Conservation (phyloP, 2,329 filamentous ascomycete genomes). For the Massarina eburnea region DNA sequence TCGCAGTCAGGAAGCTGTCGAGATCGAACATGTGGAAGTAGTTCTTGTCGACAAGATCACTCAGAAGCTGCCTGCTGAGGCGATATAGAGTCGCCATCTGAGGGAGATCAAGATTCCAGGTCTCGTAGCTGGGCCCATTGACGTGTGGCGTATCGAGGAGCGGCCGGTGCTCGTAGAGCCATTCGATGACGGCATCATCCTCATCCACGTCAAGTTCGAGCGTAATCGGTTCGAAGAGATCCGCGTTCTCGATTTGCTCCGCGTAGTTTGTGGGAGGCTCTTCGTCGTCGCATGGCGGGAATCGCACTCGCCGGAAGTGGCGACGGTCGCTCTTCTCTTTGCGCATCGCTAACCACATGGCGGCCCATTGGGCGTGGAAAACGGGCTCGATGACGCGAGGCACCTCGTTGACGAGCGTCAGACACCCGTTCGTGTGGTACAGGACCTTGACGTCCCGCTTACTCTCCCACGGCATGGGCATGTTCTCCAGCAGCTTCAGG, state of each 20-base stretch:
- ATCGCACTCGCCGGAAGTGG: slow-evolving; percentile 98
- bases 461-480: slow-evolving; percentile 99
- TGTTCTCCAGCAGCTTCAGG: slow-evolving; percentile 95
- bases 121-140: slow-evolving; percentile 94
- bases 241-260: slow-evolving; percentile 98
- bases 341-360: slow-evolving; percentile 99
- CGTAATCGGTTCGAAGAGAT: slow-evolving; percentile 95
- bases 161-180: slow-evolving; percentile 95
- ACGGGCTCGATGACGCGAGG: slow-evolving; percentile 96
- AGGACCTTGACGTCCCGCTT: slow-evolving; percentile 94
- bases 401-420: slow-evolving; percentile 95
- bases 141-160: slow-evolving; percentile 90
- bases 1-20: slow-evolving; percentile 92
- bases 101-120: slow-evolving; percentile 87
- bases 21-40: slow-evolving; percentile 98
- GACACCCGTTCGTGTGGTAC: slow-evolving; percentile 96
- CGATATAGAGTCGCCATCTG: slow-evolving; percentile 97
- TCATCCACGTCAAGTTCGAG: slow-evolving; percentile 96
- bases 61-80: slow-evolving; percentile 85
- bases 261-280: slow-evolving; percentile 97
- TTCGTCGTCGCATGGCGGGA: slow-evolving; percentile 97
- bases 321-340: slow-evolving; percentile 95
- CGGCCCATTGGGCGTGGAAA: slow-evolving; percentile 98
- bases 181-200: slow-evolving; percentile 87
- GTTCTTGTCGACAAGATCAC: slow-evolving; percentile 91